Percentiles rank a stretch among this genome's conserved stretches.
These are phyloP conservation scores for Rhodotorula diobovata DNA, from an alignment of 768 basidiomycete genomes.

Conservation along the genomic window DNA sequence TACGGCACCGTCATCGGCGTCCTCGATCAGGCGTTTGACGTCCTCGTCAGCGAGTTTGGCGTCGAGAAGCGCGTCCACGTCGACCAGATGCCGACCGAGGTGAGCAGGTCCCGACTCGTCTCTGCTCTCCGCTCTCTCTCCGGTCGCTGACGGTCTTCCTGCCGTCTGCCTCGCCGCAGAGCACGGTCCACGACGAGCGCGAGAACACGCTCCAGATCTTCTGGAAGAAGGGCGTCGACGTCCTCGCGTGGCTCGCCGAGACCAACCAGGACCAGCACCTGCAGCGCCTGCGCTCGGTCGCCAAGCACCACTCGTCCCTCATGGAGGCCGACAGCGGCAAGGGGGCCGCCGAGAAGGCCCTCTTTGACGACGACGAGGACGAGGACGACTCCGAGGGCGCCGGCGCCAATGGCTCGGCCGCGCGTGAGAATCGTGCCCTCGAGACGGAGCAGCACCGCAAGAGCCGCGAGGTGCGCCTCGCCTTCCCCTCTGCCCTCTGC, in stretches of 20 bases:
- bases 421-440: constrained; percentile 2
- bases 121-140: too few relatives aligned
- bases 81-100: constrained; percentile 97
- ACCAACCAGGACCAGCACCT: constrained; percentile 94
- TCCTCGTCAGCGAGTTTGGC: constrained; percentile 90
- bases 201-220: constrained; percentile 86
- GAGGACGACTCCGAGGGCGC: constrained; percentile 49
- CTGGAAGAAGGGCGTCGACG: constrained; percentile 81
- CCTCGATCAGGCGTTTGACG: constrained; percentile 96
- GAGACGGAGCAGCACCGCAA: constrained; percentile 65
- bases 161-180: constrained; percentile 52
- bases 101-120: constrained; percentile 48
- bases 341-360: constrained; percentile 75
- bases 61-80: constrained; percentile 99
- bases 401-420: background rate
- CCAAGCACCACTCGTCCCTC: constrained; percentile 81
- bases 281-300: constrained; percentile 86
- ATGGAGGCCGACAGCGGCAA: constrained; percentile 85
- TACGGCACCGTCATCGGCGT: constrained; percentile 93
- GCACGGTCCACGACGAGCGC: constrained; percentile 94
- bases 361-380: constrained; percentile 72
- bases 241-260: constrained; percentile 90
- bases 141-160: background rate
- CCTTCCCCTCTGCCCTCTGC: background rate
- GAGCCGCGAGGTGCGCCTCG: constrained; percentile 63